Base-by-base conservation (phyloP, 1,284 basidiomycete species). In the Mycosarcoma mackinlayi region DNA sequence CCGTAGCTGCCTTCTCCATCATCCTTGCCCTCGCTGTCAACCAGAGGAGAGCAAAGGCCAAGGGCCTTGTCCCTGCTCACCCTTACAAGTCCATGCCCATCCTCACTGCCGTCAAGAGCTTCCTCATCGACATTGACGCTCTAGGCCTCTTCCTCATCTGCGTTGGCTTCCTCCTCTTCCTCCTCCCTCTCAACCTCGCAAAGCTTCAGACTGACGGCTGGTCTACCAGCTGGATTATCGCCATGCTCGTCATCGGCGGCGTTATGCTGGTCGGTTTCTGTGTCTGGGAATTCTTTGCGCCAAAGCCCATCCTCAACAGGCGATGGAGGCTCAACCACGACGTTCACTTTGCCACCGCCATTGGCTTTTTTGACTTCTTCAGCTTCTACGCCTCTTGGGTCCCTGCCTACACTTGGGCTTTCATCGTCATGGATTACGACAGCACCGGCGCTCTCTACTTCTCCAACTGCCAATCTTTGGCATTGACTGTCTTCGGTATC, bases 311-410 rank as follows among this genome's bases (percentile, higher is more conserved):
- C 55, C 63, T 82, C 45, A 72, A 73, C 38, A 55, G 58, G 25
- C 57, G 68, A 19, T 82, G 76, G 60, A 60, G 76, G 58, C 59
- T 79, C 47, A 80, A 81, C 70, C 74, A 74, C 63, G 74, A 81
- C 24, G 76, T 82, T 38, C 58, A 76, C 40, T 46, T 81, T 40
- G 74, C 78, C 31, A 73, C 75, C 30, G 38, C 68, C 23, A 74
- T 82, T 31, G 78, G 75, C 27, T 79, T 79, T 69, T 78, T 81
- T 34, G 80, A 82, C 65, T 80, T 80, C 56, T 64, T 77, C 65
- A 55, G 70, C 45, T 82, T 80, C 66, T 75, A 78, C 47, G 31
- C 65, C 33, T 67, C 72, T 4, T 82, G 78, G 78, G 59, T 59
- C 4, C 66, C 68, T 40, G 73, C 75, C 14, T 80, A 69, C 63